phyloP scores from a whole-genome alignment of 2,329 filamentous ascomycete genomes.

The Pseudogymnoascus sp. region DNA sequence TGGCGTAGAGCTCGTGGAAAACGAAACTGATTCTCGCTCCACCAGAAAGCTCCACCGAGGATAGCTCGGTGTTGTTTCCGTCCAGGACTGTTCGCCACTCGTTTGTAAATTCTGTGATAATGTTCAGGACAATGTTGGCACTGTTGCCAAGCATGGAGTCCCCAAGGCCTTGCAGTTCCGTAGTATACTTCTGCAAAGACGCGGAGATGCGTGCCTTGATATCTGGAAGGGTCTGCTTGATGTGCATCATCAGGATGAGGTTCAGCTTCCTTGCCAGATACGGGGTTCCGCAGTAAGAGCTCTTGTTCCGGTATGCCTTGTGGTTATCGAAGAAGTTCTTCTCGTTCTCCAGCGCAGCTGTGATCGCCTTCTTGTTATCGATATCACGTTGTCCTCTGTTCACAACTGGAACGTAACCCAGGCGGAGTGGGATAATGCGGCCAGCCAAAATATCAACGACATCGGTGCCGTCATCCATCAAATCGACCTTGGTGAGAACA shows the following conservation, averaged over 20 bases:
- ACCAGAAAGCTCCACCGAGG: conserved; percentile 87
- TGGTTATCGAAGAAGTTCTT: conserved; percentile 98
- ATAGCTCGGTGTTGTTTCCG: conserved; percentile 93
- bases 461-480: conserved; percentile 98
- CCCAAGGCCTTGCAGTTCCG: conserved; percentile 75
- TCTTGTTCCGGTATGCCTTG: conserved; percentile 98
- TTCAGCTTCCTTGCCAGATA: conserved; percentile 96
- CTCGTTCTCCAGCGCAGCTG: conserved; percentile 83
- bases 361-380: conserved; percentile 94
- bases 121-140: conserved; percentile 93
- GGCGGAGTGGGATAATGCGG: conserved; percentile 85
- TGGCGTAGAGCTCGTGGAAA: conserved; percentile 96
- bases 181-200: conserved; percentile 83
- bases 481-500: conserved; percentile 95
- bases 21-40: conserved; percentile 98
- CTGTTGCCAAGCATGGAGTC: conserved; percentile 95
- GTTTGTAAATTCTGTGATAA: conserved; percentile 97
- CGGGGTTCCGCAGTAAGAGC: conserved; percentile 94
- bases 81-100: conserved; percentile 95
- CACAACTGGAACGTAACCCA: conserved; percentile 96
- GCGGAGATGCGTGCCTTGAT: conserved; percentile 96
- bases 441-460: conserved; percentile 98
- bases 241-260: conserved; percentile 99
- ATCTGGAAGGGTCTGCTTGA: conserved; percentile 97
- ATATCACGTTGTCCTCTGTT: conserved; percentile 98